Percentiles rank a stretch among this genome's conserved stretches.
Conservation (phyloP, 2,329 filamentous ascomycete genomes). For the Akanthomyces lecanii region DNA sequence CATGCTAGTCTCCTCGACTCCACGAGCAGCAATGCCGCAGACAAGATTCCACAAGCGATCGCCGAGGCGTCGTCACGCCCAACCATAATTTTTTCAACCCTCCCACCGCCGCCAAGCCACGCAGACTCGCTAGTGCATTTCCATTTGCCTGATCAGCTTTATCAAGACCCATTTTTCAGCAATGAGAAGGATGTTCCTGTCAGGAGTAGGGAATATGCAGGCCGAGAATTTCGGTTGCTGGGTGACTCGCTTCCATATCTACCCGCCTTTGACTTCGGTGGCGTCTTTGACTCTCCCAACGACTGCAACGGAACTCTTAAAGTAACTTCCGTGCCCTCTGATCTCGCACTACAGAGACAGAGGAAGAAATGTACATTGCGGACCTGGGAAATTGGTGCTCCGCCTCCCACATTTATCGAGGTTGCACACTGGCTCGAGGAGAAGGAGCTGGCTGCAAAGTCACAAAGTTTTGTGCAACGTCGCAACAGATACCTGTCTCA, state of each 20-base stretch:
- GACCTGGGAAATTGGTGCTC: conserved; percentile 71
- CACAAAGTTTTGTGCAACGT: conserved; percentile 23
- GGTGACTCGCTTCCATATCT: conserved; percentile 75
- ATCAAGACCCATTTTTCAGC: conserved; percentile 83
- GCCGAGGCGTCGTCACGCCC: neutral
- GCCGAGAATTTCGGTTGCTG: conserved; percentile 74
- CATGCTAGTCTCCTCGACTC: neutral
- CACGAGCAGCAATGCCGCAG: neutral
- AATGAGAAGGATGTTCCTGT: conserved; percentile 78
- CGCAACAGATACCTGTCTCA: conserved; percentile 61
- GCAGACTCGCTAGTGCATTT: conserved; percentile 24
- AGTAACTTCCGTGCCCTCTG: neutral
- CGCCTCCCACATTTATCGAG: conserved; percentile 66
- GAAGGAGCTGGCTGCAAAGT: conserved; percentile 13
- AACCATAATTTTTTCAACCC: conserved; percentile 21
- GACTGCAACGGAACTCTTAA: neutral
- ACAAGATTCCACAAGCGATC: conserved; percentile 8
- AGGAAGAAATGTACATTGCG: conserved; percentile 36
- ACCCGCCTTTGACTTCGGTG: conserved; percentile 68
- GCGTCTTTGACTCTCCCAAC: conserved; percentile 63
- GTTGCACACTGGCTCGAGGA: conserved; percentile 42
- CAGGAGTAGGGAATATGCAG: conserved; percentile 76
- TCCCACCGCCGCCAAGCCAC: conserved; percentile 27
- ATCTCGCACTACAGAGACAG: conserved; percentile 4
- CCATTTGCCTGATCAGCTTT: conserved; percentile 62